Evolutionary conservation across 257 asterid species (phyloP), one percentile per base, ranked within the genome.

Genomic region (Ilex asprella): DNA sequence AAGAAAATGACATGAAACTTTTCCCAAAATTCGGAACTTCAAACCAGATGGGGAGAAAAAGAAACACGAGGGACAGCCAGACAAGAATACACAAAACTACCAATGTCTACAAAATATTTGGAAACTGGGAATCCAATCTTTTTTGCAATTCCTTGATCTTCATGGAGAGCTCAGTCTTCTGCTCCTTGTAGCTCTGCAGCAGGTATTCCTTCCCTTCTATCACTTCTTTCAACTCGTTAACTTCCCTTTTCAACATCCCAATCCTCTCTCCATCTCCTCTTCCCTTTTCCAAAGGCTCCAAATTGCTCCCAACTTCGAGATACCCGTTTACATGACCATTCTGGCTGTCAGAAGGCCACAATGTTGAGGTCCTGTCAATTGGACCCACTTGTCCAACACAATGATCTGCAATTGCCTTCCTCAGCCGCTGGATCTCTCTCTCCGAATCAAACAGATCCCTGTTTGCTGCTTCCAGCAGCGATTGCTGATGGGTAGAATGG

Each of bases 361-460:
- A 10, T 46, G 52, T 2, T 11, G 52, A 14, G 52, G 52, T 2
- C 3, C 1, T 46, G 52, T 46, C 52, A 46, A 4, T 46, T 46
- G 52, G 47, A 41, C 47, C 47, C 12, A 11, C 7, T 6, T 11
- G 47, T 6, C 47, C 52, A 7, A 46, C 52, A 46, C 52, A 46
- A 46, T 46, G 52, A 46, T 46, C 52, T 2, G 52, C 52, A 46
- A 46, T 46, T 46, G 52, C 52, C n/a, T 46, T 46, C 52, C 52
- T 46, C 52, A 46, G n/a, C 52, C 52, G 2, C 52, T 46, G 52
- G 13, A 46, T 14, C 52, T 46, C 52, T 14, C 52, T 46, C 52
- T 46, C 52, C n/a, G 52, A 46, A 46, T 46, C 52, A 46, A 46
- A 46, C 52, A 46, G 52, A 46, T 46, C 52, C 52, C 52, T 46